These are phyloP conservation scores for Streptanthus diversifolius DNA, from an alignment of 345 rosid genomes.

Conservation along the genomic window DNA sequence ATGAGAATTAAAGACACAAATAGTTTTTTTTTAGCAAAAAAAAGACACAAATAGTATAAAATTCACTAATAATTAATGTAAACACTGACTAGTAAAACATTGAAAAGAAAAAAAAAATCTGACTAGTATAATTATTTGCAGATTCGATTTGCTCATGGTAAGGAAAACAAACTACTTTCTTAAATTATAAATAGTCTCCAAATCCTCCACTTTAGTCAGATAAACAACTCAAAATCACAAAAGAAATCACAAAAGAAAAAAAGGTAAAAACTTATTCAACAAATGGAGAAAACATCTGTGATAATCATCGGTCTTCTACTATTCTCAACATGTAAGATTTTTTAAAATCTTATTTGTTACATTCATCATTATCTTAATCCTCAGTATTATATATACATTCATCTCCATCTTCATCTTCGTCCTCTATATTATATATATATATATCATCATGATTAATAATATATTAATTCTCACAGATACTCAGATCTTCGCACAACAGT, in stretches of 20 bases:
- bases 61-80: not conserved
- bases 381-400: not conserved
- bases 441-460: not conserved
- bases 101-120: no score
- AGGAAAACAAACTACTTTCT: not conserved
- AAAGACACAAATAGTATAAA: no score
- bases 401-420: not conserved
- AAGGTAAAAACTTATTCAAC: not conserved
- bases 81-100: not conserved
- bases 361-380: not conserved
- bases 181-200: not conserved
- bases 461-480: not conserved
- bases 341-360: not conserved
- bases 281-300: conserved; percentile 13
- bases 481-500: not conserved
- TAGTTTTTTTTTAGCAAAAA: no score
- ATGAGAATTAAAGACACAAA: no score
- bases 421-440: not conserved
- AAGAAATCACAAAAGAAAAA: not conserved
- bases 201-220: not conserved
- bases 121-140: not conserved
- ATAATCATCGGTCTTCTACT: conserved; percentile 11
- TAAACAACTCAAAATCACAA: not conserved
- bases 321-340: conserved; percentile 7
- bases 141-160: not conserved